These are phyloP conservation scores for Globisporangium iwayamae DNA, from an alignment of 352 stramenopile species.

Conservation along the genomic window DNA sequence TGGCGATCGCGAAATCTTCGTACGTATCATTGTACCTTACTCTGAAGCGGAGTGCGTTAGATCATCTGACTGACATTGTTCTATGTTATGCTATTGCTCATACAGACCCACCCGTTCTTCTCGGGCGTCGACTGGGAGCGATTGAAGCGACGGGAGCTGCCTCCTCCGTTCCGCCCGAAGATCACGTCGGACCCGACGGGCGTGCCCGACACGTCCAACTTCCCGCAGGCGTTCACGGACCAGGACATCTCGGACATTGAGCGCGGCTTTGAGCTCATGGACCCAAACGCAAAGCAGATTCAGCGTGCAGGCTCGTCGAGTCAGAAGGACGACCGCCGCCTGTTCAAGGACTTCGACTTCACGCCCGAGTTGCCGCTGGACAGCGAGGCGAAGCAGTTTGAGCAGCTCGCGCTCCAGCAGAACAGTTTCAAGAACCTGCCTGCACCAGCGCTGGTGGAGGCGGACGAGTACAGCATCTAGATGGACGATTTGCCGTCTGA, in stretches of 20 bases:
- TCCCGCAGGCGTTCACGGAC: conserved; percentile 81
- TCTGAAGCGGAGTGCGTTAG: background rate
- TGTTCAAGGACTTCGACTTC: conserved; percentile 88
- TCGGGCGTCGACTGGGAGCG: conserved; percentile 80
- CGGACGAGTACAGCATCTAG: conserved; percentile 79
- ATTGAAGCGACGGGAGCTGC: conserved; percentile 72
- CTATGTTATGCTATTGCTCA: background rate
- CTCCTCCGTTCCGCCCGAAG: conserved; percentile 84
- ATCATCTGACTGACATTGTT: background rate
- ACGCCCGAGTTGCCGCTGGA: conserved; percentile 78
- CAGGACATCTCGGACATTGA: conserved; percentile 87
- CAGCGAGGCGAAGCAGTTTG: conserved; percentile 81
- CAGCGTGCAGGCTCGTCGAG: conserved; percentile 41
- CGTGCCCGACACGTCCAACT: conserved; percentile 82
- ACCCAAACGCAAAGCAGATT: conserved; percentile 56
- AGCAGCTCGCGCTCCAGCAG: conserved; percentile 74
- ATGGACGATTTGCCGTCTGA: background rate
- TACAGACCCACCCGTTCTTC: conserved; percentile 79
- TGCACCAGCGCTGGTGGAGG: conserved; percentile 62
- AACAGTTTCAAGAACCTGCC: conserved; percentile 85
- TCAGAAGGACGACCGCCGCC: conserved; percentile 66
- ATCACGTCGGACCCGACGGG: conserved; percentile 67
- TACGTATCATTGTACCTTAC: conserved; percentile 25
- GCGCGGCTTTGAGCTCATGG: conserved; percentile 54
- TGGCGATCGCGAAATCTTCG: conserved; percentile 81